These are phyloP conservation scores for Globisporangium cystogenes DNA, from an alignment of 352 stramenopile species.

Conservation along the genomic window DNA sequence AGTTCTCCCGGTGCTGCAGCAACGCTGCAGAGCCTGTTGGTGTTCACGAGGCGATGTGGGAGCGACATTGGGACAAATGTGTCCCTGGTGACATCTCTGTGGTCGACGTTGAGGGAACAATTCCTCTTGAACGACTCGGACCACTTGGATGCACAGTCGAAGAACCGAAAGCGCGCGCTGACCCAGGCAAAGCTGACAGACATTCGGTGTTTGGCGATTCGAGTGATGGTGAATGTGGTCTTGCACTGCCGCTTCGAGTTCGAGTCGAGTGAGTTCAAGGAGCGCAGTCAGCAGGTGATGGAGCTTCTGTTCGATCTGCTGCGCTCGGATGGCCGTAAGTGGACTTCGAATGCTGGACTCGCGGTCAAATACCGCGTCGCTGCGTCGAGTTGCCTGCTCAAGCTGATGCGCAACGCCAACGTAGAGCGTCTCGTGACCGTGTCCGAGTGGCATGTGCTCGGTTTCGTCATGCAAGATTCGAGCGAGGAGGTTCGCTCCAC, in stretches of 20 bases:
- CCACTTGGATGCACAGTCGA: not conserved
- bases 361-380: conserved; percentile 40
- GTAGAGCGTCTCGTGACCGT: conserved; percentile 49
- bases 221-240: conserved; percentile 55
- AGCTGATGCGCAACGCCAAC: conserved; percentile 45
- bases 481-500: conserved; percentile 59
- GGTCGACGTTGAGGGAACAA: conserved; percentile 38
- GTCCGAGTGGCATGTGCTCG: conserved; percentile 74
- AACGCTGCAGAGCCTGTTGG: conserved; percentile 50
- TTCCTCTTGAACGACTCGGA: conserved; percentile 21
- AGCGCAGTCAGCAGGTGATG: conserved; percentile 32
- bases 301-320: conserved; percentile 58
- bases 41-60: conserved; percentile 56
- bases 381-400: conserved; percentile 54
- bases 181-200: conserved; percentile 29
- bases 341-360: conserved; percentile 26
- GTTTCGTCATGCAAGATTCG: conserved; percentile 70
- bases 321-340: conserved; percentile 47
- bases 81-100: conserved; percentile 27
- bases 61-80: conserved; percentile 18
- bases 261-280: conserved; percentile 9
- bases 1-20: conserved; percentile 18
- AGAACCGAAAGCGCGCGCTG: conserved; percentile 16
- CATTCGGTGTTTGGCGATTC: conserved; percentile 50
- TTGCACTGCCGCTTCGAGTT: conserved; percentile 26